Percentiles rank a stretch among this genome's conserved stretches.
phyloP scores from a whole-genome alignment of 2,329 filamentous ascomycete species.

The Venturia nashicola region DNA sequence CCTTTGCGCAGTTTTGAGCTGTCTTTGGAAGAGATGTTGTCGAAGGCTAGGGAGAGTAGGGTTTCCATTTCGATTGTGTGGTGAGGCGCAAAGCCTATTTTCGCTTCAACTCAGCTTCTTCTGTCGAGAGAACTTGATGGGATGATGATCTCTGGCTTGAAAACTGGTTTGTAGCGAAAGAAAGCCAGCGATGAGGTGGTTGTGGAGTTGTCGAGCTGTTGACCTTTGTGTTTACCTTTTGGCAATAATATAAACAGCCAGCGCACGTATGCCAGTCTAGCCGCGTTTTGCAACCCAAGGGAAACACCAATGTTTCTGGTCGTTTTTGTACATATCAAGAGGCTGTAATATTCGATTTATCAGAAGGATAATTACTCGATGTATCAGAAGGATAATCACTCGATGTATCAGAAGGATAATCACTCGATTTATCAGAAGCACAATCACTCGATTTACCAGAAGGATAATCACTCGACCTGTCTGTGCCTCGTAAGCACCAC shows the following conservation, averaged over 20 bases:
- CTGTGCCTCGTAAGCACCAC: not conserved
- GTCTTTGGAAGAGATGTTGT: constrained; percentile 90
- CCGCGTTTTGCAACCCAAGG: not conserved
- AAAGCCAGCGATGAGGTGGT: not conserved
- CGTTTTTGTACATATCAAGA: not conserved
- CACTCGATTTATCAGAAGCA: not conserved
- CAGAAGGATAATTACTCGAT: not conserved
- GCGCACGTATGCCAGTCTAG: not conserved
- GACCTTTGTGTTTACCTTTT: not conserved
- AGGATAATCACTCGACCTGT: too few species aligned
- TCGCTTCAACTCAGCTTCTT: not conserved
- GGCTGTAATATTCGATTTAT: not conserved
- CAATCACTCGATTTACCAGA: not conserved
- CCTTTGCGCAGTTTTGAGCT: constrained; percentile 85
- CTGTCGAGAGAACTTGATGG: not conserved
- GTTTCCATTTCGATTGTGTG: constrained; percentile 60
- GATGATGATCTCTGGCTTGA: not conserved
- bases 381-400: too few species aligned
- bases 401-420: too few species aligned
- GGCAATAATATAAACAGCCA: not conserved
- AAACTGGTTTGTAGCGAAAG: not conserved
- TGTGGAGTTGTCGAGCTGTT: not conserved
- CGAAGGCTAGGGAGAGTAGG: constrained; percentile 83
- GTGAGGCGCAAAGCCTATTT: not conserved
- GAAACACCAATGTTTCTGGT: not conserved